Base-by-base conservation (phyloP, 495 filamentous ascomycete species). In the Oidiodendron maius region DNA sequence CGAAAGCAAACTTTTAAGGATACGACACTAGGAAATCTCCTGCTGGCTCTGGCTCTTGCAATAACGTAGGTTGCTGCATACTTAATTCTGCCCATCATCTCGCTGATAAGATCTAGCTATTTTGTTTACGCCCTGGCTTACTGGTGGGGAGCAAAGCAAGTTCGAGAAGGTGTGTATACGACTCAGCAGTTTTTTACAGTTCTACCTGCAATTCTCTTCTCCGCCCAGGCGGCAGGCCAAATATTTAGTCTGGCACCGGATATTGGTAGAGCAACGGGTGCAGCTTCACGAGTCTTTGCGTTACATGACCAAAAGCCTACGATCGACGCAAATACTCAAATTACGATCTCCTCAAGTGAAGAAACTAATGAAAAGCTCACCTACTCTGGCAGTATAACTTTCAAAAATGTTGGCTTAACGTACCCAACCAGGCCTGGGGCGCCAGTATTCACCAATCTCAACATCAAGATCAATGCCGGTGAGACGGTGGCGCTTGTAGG, bases 151-250 rank as follows among this genome's bases (percentile, higher is more conserved):
- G 69, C 77, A 1, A 70, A 65, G 36, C 76, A 77, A 54, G 75
- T 86, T 17, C 64, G 72, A 13, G 60, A 67, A 34, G 80, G 80
- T 1, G 51, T 70, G 16, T 84, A 84, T 48, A 70, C 71, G 0
- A 72, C 71, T 21, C 68, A 73, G 3, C 71, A 84, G 46, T 85
- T 86, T 63, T 84, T 84, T 61, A 83, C 83, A 48, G 77, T 85
- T 2, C 61, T 83, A 11, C 70, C 78, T 0, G 77, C 81, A 0
- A 70, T 85, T 28, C 69, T 87, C 11, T 74, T 78, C 15, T 78
- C 73, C 26, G 80, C 80, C 0, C 82, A 84, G 57, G 73, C 74
- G 2, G 81, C 76, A 48, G 77, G 80, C 0, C 81, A 84, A 55
- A 77, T 84, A 67, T 84, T 85, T 53, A 73, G 74, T 4, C 67